Conservation (phyloP, 352 stramenopile species). For the Phytophthora ohioensis region DNA sequence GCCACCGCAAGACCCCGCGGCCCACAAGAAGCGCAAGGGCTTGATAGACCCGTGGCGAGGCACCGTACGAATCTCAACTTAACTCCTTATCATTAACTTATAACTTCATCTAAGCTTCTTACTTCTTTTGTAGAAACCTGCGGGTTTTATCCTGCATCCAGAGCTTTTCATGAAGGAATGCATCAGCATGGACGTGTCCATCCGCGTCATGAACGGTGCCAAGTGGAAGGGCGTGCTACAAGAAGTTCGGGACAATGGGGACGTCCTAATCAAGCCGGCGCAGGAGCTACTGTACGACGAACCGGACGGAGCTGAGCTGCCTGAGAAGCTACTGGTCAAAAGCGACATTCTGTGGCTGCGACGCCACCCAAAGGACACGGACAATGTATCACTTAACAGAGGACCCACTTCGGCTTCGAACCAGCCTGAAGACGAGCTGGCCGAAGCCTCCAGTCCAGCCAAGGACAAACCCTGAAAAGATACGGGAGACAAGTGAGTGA, state of each 20-base stretch:
- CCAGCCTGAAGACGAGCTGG: slow-evolving; percentile 17
- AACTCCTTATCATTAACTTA: background rate
- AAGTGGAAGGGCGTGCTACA: slow-evolving; percentile 36
- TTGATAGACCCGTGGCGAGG: slow-evolving; percentile 26
- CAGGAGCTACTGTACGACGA: slow-evolving; percentile 41
- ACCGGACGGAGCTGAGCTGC: slow-evolving; percentile 23
- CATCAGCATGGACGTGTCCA: slow-evolving; percentile 29
- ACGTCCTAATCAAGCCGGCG: slow-evolving; percentile 33
- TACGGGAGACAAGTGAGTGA: background rate
- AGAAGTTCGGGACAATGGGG: slow-evolving; percentile 27
- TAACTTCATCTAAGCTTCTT: background rate
- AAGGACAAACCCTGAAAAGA: slow-evolving; percentile 23
- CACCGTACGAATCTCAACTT: slow-evolving; percentile 13
- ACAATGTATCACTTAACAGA: background rate
- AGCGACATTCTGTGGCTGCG: slow-evolving; percentile 39
- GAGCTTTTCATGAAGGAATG: slow-evolving; percentile 36
- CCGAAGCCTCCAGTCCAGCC: slow-evolving; percentile 9
- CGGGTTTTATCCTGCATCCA: slow-evolving; percentile 34
- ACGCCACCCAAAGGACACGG: slow-evolving; percentile 20
- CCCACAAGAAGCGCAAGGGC: slow-evolving; percentile 18
- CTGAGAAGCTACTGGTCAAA: slow-evolving; percentile 36
- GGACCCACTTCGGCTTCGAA: background rate
- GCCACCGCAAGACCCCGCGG: background rate
- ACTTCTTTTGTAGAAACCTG: slow-evolving; percentile 28
- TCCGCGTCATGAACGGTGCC: slow-evolving; percentile 36